Conservation (phyloP, 192 early-diverging fungal genomes). For the Coemansia sp. region DNA sequence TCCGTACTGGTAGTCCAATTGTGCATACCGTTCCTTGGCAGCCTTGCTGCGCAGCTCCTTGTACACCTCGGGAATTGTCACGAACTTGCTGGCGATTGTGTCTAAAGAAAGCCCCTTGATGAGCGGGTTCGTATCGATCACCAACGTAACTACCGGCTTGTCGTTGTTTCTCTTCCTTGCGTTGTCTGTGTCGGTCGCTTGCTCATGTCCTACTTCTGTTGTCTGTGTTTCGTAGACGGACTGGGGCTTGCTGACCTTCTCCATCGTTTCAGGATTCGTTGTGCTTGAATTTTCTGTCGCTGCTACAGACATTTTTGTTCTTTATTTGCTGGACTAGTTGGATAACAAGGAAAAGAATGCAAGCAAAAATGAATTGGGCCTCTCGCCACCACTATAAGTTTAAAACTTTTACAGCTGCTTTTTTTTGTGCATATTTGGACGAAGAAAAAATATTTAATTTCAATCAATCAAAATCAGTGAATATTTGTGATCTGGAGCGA, state of each 20-base stretch:
- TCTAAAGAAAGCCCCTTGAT: constrained; percentile 63
- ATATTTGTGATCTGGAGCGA: no score
- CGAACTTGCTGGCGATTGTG: constrained; percentile 68
- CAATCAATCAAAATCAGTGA: no score
- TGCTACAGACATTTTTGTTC: background rate
- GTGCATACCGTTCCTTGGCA: constrained; percentile 58
- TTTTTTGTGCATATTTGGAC: no score
- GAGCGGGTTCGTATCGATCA: constrained; percentile 76
- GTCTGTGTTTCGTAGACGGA: background rate
- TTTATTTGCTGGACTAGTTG: background rate
- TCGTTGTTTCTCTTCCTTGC: constrained; percentile 35
- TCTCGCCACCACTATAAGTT: no score
- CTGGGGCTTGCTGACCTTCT: background rate
- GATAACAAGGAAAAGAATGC: background rate
- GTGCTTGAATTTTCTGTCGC: background rate
- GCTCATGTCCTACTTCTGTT: constrained; percentile 7
- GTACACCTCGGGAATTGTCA: constrained; percentile 87
- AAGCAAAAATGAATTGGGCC: background rate
- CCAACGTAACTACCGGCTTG: constrained; percentile 52
- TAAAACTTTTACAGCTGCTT: background rate
- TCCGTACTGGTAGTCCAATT: constrained; percentile 22
- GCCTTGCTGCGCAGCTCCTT: constrained; percentile 77
- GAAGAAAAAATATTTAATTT: no score
- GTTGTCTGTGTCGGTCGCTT: background rate
- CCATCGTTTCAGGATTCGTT: background rate